These are phyloP conservation scores for Russula sp. DNA, from an alignment of 768 basidiomycete species.

Conservation along the genomic window DNA sequence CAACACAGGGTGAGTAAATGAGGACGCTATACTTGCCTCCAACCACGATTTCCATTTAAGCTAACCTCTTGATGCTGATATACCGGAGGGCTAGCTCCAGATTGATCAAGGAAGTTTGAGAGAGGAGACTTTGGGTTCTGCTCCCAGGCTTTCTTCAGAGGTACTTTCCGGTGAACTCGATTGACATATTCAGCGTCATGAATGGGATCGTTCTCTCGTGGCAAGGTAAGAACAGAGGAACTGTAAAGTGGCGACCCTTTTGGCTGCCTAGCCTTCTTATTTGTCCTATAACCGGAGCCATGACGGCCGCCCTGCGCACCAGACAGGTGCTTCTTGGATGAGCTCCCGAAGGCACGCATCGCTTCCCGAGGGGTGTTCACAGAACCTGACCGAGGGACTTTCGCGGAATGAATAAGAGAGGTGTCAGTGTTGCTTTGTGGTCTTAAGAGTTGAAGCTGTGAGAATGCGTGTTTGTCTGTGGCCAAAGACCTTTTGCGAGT, in stretches of 20 bases:
- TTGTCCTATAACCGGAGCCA: background rate
- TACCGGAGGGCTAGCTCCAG: conserved; percentile 22
- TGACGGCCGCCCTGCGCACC: background rate
- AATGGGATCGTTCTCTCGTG: conserved; percentile 25
- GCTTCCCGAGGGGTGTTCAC: conserved; percentile 2
- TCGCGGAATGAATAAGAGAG: background rate
- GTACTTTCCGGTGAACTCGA: conserved; percentile 22
- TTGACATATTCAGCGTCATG: conserved; percentile 32
- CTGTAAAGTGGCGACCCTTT: background rate
- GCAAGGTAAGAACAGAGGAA: conserved; percentile 11
- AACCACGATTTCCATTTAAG: conserved; percentile 30
- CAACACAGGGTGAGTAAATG: background rate
- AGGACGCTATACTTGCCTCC: conserved; percentile 35
- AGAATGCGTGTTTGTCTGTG: conserved; percentile 31
- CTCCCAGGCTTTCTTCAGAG: conserved; percentile 28
- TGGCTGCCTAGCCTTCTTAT: background rate
- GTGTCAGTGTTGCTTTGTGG: background rate
- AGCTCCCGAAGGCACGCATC: conserved; percentile 12
- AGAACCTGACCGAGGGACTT: conserved; percentile 4
- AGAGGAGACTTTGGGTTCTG: conserved; percentile 49
- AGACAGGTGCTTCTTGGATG: conserved; percentile 9
- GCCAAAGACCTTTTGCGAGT: conserved; percentile 42
- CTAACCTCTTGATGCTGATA: conserved; percentile 29
- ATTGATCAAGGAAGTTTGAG: conserved; percentile 33
- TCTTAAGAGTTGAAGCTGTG: background rate